These are phyloP conservation scores for Mycosarcoma mackinlayi DNA, from an alignment of 1,284 basidiomycete genomes.

Conservation along the genomic window DNA sequence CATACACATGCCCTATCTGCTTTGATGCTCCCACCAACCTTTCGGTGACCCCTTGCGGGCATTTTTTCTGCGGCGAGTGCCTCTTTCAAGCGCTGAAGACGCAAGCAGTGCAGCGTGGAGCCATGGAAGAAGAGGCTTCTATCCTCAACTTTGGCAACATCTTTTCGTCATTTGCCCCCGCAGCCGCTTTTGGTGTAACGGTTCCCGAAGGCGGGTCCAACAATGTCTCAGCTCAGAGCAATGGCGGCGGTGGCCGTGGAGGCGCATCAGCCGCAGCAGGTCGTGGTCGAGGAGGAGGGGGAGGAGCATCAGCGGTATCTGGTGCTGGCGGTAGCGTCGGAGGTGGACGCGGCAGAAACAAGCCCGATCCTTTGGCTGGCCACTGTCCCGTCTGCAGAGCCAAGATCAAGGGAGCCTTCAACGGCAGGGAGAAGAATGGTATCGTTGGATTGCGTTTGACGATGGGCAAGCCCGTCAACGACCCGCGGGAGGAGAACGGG, in stretches of 20 bases:
- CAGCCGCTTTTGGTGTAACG: slow-evolving; percentile 7
- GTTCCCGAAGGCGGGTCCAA: slow-evolving; percentile 3
- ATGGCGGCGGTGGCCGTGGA: slow-evolving; percentile 13
- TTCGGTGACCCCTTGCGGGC: slow-evolving; percentile 58
- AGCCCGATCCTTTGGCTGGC: slow-evolving; percentile 51
- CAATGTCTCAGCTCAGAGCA: not conserved
- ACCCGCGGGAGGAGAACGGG: slow-evolving; percentile 36
- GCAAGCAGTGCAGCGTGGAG: slow-evolving; percentile 43
- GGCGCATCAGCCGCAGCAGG: slow-evolving; percentile 14
- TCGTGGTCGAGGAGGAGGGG: slow-evolving; percentile 13
- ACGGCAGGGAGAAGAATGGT: slow-evolving; percentile 40
- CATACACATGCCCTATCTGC: slow-evolving; percentile 62
- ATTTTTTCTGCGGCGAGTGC: slow-evolving; percentile 63
- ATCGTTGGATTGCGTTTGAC: slow-evolving; percentile 52
- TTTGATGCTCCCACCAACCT: slow-evolving; percentile 54
- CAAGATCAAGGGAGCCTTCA: slow-evolving; percentile 58
- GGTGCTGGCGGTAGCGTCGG: slow-evolving; percentile 3
- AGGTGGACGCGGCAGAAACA: slow-evolving; percentile 7
- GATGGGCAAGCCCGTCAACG: slow-evolving; percentile 50
- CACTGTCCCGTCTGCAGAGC: slow-evolving; percentile 61
- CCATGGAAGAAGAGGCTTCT: slow-evolving; percentile 35
- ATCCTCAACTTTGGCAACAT: slow-evolving; percentile 17
- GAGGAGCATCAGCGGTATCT: slow-evolving; percentile 7
- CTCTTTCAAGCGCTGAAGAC: slow-evolving; percentile 58
- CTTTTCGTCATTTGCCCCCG: slow-evolving; percentile 42